A percentile compares a stretch with the other conserved stretches of the same genome.
phyloP scores from a whole-genome alignment of 345 rosid genomes.

The Boechera stricta region DNA sequence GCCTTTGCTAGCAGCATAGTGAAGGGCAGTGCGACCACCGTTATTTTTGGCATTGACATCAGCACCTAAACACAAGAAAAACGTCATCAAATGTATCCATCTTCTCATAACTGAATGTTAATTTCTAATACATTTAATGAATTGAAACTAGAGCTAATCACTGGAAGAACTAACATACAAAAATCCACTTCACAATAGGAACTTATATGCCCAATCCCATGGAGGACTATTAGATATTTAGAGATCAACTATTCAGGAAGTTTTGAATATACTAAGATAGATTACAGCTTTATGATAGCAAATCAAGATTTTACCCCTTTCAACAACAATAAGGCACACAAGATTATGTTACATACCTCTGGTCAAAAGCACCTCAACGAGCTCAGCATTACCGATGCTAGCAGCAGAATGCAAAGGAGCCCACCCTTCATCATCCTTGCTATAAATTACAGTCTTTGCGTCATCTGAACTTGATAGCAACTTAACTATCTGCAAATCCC shows the following conservation, averaged over 20 bases:
- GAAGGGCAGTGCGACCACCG: slow-evolving; percentile 91
- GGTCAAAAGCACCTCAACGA: slow-evolving; percentile 47
- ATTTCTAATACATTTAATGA: not conserved
- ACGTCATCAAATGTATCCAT: not conserved
- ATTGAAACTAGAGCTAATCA: not conserved
- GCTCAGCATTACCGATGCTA: slow-evolving; percentile 42
- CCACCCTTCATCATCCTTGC: slow-evolving; percentile 94
- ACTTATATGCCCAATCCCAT: not conserved
- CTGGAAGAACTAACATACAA: slow-evolving; percentile 5
- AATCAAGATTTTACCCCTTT: not conserved
- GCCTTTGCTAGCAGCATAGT: slow-evolving; percentile 98
- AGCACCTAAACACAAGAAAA: slow-evolving; percentile 57
- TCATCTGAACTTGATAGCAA: slow-evolving; percentile 59
- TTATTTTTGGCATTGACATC: slow-evolving; percentile 75
- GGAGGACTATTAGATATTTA: not conserved
- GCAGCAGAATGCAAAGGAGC: slow-evolving; percentile 85
- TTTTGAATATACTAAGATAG: not conserved
- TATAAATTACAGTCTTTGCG: slow-evolving; percentile 53
- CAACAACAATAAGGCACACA: not conserved
- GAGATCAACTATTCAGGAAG: not conserved
- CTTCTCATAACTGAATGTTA: not conserved
- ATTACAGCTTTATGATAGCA: not conserved
- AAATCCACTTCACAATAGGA: not conserved
- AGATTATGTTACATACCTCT: slow-evolving; percentile 52
- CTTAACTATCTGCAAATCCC: slow-evolving; percentile 57